Evolutionary conservation across 495 filamentous ascomycete genomes (phyloP).

Genomic region (Cudoniella acicularis): DNA sequence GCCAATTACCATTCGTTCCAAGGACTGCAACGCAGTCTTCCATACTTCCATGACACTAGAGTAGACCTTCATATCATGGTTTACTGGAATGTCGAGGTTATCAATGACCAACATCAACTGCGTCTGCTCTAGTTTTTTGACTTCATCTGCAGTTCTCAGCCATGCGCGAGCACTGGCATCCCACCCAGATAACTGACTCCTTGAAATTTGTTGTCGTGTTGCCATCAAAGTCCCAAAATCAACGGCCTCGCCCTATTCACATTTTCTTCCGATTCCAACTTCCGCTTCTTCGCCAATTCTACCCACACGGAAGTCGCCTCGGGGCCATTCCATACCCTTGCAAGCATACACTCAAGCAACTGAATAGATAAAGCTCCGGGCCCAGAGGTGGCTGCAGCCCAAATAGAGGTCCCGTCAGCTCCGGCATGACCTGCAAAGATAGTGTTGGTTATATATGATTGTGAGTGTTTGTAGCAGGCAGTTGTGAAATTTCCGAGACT

Average conservation of each 20-base stretch:
- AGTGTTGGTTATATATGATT: conserved; percentile 7
- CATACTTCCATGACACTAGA: conserved; percentile 30
- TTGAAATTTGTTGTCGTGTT: neutral
- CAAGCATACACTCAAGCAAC: conserved; percentile 35
- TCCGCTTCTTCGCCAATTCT: conserved; percentile 27
- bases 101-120: conserved; percentile 12
- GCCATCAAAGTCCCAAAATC: neutral
- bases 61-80: conserved; percentile 18
- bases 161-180: conserved; percentile 37
- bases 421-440: conserved; percentile 28
- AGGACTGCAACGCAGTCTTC: neutral
- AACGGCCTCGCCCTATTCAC: neutral
- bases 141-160: conserved; percentile 30
- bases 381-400: conserved; percentile 36
- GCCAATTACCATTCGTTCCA: conserved; percentile 20
- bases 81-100: conserved; percentile 10
- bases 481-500: conserved; percentile 23
- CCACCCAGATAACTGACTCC: conserved; percentile 21
- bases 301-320: conserved; percentile 35
- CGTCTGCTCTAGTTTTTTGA: conserved; percentile 15
- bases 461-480: conserved; percentile 11
- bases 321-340: neutral
- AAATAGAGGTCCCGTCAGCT: conserved; percentile 27
- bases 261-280: conserved; percentile 5
- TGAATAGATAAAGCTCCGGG: conserved; percentile 25